phyloP scores from a whole-genome alignment of 2,329 filamentous ascomycete species.

The Colletotrichum agaves region DNA sequence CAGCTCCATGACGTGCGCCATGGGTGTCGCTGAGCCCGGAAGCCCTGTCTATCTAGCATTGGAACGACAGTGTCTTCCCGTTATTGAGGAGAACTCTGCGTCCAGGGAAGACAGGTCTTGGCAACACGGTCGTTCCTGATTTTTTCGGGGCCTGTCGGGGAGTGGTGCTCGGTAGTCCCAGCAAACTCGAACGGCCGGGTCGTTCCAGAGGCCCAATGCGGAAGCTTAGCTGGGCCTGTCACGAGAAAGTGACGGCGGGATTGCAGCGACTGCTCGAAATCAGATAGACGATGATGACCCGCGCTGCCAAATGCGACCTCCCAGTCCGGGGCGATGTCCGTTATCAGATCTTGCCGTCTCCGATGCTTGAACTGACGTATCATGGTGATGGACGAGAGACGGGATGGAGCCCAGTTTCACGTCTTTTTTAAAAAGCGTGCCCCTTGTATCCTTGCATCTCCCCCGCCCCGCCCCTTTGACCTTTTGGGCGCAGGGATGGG shows the following conservation, averaged over 20 bases:
- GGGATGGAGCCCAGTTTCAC: conserved; percentile 13
- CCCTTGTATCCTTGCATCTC: background rate
- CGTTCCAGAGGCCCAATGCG: conserved; percentile 6
- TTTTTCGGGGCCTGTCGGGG: conserved; percentile 3
- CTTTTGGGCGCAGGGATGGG: conserved; percentile 8
- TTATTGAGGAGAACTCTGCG: background rate
- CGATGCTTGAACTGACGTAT: conserved; percentile 26
- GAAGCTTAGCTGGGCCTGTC: conserved; percentile 11
- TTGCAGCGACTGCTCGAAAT: conserved; percentile 6
- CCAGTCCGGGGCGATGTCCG: conserved; percentile 23
- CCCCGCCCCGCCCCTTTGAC: too few relatives aligned
- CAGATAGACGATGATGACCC: conserved; percentile 32
- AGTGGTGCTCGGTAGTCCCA: conserved; percentile 19
- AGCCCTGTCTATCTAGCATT: conserved; percentile 9
- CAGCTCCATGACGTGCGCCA: conserved; percentile 34
- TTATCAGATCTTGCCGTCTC: conserved; percentile 32
- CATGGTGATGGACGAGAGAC: conserved; percentile 11
- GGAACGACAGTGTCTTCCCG: background rate
- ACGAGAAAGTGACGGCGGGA: conserved; percentile 19
- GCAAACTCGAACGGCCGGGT: conserved; percentile 17
- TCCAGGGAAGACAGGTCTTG: conserved; percentile 22
- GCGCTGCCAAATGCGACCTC: conserved; percentile 32
- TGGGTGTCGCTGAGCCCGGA: conserved; percentile 18
- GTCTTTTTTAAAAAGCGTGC: background rate
- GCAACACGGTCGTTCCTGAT: conserved; percentile 10